A percentile compares a stretch with the other conserved stretches of the same genome.
Conservation (phyloP, 2,329 filamentous ascomycete species). For the Microthyrium microscopicum region DNA sequence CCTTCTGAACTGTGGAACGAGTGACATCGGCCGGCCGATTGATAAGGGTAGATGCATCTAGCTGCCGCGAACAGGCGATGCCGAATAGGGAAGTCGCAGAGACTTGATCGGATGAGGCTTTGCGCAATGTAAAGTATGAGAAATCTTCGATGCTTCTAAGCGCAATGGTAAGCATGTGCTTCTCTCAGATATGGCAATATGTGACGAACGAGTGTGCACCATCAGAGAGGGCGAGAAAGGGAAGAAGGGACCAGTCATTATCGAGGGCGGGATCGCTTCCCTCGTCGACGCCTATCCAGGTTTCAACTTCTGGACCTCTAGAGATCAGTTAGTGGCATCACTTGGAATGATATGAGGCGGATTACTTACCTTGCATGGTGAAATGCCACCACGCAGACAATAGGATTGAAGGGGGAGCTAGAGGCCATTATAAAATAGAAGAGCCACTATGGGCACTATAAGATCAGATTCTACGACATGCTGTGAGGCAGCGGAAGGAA, state of each 20-base stretch:
- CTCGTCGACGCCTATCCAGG: constrained; percentile 66
- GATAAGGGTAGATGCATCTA: constrained; percentile 62
- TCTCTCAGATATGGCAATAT: neutral
- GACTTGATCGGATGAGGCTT: constrained; percentile 25
- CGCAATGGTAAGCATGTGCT: neutral
- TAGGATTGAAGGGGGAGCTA: constrained; percentile 22
- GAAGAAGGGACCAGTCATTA: constrained; percentile 80
- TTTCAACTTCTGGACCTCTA: constrained; percentile 81
- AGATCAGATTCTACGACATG: neutral
- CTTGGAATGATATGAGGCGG: neutral
- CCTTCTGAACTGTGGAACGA: constrained; percentile 94
- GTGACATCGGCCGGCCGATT: constrained; percentile 78
- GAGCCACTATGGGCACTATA: too few relatives aligned
- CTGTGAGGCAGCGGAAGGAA: too few relatives aligned
- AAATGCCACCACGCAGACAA: constrained; percentile 36
- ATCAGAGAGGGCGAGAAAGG: constrained; percentile 94
- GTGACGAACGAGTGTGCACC: constrained; percentile 67
- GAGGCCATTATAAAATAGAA: too few relatives aligned
- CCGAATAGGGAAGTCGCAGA: constrained; percentile 78
- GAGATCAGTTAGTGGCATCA: constrained; percentile 3
- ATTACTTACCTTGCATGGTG: constrained; percentile 30
- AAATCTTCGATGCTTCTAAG: constrained; percentile 78
- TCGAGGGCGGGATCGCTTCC: constrained; percentile 62
- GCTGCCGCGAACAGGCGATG: constrained; percentile 84
- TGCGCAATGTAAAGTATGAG: constrained; percentile 88